A percentile compares a stretch with the other conserved stretches of the same genome.
Conservation (phyloP, 805 yeast species). For the Sugiyamaella qingdaonensis region DNA sequence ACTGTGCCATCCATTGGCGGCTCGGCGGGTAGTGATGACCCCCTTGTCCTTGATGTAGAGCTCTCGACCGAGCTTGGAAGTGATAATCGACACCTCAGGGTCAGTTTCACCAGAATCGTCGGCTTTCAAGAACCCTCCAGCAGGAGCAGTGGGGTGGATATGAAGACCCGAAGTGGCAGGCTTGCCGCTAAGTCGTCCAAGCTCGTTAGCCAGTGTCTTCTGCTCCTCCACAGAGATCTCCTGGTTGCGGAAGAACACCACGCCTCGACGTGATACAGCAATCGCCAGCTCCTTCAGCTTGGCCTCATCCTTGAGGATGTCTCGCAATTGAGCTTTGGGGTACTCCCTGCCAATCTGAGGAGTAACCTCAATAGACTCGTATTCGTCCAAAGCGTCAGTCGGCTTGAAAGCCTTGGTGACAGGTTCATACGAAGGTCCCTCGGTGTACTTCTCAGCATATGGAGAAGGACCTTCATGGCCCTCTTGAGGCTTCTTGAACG, state of each 20-base stretch:
- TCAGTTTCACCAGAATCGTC: constrained; percentile 26
- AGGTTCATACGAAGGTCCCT: constrained; percentile 23
- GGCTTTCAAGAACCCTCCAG: constrained; percentile 27
- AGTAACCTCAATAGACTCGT: constrained; percentile 29
- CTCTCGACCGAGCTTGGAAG: constrained; percentile 21
- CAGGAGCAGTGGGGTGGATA: constrained; percentile 33
- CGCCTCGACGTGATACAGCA: constrained; percentile 45
- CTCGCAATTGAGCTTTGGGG: constrained; percentile 25
- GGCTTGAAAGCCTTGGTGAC: constrained; percentile 18
- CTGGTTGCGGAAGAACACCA: constrained; percentile 48
- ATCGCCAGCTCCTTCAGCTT: constrained; percentile 43
- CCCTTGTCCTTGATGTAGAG: constrained; percentile 15
- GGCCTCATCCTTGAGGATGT: constrained; percentile 28
- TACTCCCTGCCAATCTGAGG: constrained; percentile 33
- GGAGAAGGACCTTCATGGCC: constrained; percentile 26
- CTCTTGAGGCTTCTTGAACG: constrained; percentile 3
- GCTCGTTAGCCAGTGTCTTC: constrained; percentile 25
- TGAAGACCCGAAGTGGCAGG: constrained; percentile 30
- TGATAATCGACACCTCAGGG: constrained; percentile 29
- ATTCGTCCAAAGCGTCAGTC: constrained; percentile 27
- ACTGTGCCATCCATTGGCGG: constrained; percentile 55
- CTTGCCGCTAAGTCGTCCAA: constrained; percentile 30
- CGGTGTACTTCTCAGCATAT: constrained; percentile 20
- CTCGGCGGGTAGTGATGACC: neutral
- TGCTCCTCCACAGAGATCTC: constrained; percentile 26